Conservation (phyloP, 345 rosid species). For the Eucalyptus polyanthemos region DNA sequence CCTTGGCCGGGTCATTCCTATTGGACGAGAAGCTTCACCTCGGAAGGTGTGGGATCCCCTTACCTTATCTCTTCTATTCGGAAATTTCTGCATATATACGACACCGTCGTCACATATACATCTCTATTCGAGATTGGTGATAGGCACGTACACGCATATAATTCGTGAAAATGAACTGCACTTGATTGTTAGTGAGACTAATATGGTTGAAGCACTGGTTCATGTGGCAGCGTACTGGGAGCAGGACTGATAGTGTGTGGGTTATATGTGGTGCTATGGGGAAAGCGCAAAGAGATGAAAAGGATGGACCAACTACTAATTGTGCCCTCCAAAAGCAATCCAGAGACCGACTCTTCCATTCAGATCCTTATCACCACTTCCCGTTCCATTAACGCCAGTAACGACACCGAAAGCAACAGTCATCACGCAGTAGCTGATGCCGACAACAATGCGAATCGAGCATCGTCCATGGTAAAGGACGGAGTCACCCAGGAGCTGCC, state of each 20-base stretch:
- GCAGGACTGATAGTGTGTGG: constrained; percentile 28
- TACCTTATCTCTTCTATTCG: not conserved
- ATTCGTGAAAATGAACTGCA: not conserved
- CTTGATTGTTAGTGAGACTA: not conserved
- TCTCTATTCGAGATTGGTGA: not conserved
- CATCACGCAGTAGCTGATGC: not conserved
- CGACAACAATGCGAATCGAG: not conserved
- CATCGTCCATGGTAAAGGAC: not conserved
- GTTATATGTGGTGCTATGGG: constrained; percentile 45
- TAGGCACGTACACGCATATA: not conserved
- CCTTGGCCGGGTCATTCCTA: not conserved
- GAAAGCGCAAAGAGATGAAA: constrained; percentile 22
- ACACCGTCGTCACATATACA: not conserved
- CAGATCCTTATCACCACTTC: not conserved
- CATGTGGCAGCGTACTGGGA: constrained; percentile 28
- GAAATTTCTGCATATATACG: not conserved
- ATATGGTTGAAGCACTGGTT: not conserved
- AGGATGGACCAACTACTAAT: not conserved
- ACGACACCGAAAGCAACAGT: not conserved
- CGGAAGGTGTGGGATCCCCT: constrained; percentile 4
- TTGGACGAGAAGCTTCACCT: constrained; percentile 10
- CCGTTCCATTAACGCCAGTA: not conserved
- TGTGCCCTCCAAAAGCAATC: not conserved
- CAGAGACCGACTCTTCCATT: not conserved
- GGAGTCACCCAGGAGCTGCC: not conserved